Evolutionary conservation across 176 grass and related monocot species (phyloP), one percentile per base, ranked within the genome.

Genomic region (Secale cereale): DNA sequence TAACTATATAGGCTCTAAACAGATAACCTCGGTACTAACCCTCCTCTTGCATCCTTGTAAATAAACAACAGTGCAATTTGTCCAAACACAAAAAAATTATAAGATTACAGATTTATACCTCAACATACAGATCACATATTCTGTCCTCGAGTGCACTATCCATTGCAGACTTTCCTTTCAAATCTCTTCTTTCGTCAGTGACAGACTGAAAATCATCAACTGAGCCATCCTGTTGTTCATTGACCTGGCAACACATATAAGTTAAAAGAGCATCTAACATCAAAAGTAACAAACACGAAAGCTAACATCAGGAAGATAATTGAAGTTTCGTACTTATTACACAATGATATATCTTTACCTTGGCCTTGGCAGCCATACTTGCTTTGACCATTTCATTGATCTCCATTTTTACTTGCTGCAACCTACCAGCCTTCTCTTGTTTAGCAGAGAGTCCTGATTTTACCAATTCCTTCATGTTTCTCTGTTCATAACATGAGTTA

Each of bases 391-490:
- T 97, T 82, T 97, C 97, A 87, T 88, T 92, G 43, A 94, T 89
- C 77, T 99, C 97, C 45, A 74, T 86, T 89, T 99, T 99, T 63
- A 94, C 78, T 89, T 83, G 92, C 61, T 97, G 94, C 29, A 92
- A 90, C 78, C 85, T 97, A 79, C 89, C 94, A 31, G 92, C 92
- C 67, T 96, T 99, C 86, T 96, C 91, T 82, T 94, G 92, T 78
- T 97, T 99, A 88, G 97, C 94, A 56, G 83, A 99, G 48, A 92
- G 80, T 83, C 97, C 97, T 73, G 83, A 94, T 86, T 93, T 88
- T 77, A 97, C 97, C 97, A 99, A 92, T 85, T 97, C 97, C 82
- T 88, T 99, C 90, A 99, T 91, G 88, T 99, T 99, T 86, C 86
- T 94, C 97, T 99, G 80, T 86, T 72, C 7, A 63, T 61, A 66